Conservation (phyloP, 768 basidiomycete species). For the Suillus brevipes region DNA sequence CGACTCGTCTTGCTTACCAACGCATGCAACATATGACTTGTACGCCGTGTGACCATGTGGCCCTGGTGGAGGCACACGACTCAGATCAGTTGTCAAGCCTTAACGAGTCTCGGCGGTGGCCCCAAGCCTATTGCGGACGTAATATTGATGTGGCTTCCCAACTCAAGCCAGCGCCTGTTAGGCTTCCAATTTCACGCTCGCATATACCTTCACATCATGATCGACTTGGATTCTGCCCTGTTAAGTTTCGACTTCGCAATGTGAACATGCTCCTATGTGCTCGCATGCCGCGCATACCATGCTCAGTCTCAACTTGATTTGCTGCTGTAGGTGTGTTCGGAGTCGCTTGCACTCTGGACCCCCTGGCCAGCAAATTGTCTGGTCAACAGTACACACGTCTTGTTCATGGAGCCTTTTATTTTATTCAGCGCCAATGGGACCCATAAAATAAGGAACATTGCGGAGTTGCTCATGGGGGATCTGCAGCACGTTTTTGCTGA, state of each 20-base stretch:
- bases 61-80: neutral
- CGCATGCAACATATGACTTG: neutral
- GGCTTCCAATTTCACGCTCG: constrained; percentile 1
- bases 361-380: neutral
- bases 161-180: neutral
- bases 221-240: neutral
- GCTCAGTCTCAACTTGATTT: neutral
- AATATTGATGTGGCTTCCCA: neutral
- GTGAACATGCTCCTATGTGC: neutral
- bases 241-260: neutral
- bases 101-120: neutral
- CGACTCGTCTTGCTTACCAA: neutral
- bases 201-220: constrained; percentile 5
- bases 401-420: neutral
- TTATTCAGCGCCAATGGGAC: neutral
- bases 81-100: neutral
- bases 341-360: neutral
- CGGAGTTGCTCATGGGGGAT: neutral
- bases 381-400: neutral
- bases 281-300: neutral
- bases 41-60: neutral
- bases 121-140: neutral
- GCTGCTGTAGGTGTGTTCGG: neutral
- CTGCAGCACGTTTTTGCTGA: neutral
- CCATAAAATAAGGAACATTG: neutral